These are phyloP conservation scores for Hypsizygus ulmarius DNA, from an alignment of 1,284 basidiomycete genomes.

Conservation along the genomic window DNA sequence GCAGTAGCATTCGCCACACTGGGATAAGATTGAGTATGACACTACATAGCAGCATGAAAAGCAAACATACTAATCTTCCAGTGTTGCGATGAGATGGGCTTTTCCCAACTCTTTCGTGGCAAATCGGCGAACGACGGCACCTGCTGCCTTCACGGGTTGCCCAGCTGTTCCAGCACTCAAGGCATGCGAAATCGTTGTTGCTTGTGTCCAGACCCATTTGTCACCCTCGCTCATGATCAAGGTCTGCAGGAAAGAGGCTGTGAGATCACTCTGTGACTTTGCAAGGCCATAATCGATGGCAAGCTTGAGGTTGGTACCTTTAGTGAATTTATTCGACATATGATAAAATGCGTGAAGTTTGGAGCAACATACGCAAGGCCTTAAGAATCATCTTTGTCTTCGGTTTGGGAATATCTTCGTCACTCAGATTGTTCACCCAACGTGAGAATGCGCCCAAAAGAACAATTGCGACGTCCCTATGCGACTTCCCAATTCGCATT, in stretches of 20 bases:
- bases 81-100: constrained; percentile 68
- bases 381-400: constrained; percentile 66
- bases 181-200: constrained; percentile 56
- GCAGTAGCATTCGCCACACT: constrained; percentile 80
- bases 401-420: constrained; percentile 62
- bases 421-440: constrained; percentile 75
- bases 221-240: constrained; percentile 86
- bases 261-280: constrained; percentile 73
- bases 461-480: constrained; percentile 73
- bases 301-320: constrained; percentile 72
- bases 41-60: background rate
- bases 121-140: constrained; percentile 67
- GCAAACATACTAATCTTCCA: constrained; percentile 75
- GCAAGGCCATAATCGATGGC: constrained; percentile 81
- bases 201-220: constrained; percentile 68
- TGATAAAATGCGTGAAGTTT: background rate
- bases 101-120: constrained; percentile 75
- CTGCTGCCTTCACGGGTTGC: constrained; percentile 66
- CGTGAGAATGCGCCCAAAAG: constrained; percentile 78
- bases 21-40: constrained; percentile 6
- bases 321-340: constrained; percentile 10
- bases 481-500: constrained; percentile 72
- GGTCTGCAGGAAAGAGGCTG: constrained; percentile 80
- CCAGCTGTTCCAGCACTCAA: constrained; percentile 60
- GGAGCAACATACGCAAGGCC: constrained; percentile 56